These are phyloP conservation scores for Fusarium pseudoanthophilum DNA, from an alignment of 2,329 filamentous ascomycete species.

Conservation along the genomic window DNA sequence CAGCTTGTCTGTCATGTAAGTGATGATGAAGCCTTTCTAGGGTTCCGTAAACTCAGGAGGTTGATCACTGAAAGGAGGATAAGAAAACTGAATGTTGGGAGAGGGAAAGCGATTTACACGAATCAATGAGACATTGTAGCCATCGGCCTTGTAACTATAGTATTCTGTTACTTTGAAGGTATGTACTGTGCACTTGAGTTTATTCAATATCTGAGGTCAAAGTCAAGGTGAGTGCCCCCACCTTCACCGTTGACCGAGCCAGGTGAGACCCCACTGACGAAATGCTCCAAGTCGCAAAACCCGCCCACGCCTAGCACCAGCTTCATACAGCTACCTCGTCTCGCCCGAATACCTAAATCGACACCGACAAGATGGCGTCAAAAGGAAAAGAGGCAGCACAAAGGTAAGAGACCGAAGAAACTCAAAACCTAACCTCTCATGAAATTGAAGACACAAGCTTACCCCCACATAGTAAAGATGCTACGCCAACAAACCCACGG, in stretches of 20 bases:
- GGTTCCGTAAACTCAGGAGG: background rate
- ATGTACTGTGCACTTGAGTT: background rate
- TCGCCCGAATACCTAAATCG: constrained; percentile 32
- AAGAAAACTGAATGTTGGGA: background rate
- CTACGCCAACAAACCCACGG: constrained; percentile 76
- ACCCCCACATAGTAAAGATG: constrained; percentile 54
- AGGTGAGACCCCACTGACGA: constrained; percentile 47
- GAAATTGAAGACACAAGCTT: constrained; percentile 10
- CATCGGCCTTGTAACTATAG: background rate
- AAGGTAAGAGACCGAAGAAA: constrained; percentile 45
- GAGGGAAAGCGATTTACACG: background rate
- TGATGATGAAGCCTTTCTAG: background rate
- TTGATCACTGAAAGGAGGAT: background rate
- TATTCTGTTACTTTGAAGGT: background rate
- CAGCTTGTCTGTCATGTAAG: background rate
- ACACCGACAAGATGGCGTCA: constrained; percentile 52
- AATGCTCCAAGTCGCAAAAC: constrained; percentile 47
- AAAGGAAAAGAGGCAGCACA: constrained; percentile 52
- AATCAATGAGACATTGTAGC: background rate
- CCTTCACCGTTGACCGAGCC: constrained; percentile 42
- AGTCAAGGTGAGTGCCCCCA: constrained; percentile 40
- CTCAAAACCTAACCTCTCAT: background rate
- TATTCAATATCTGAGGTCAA: background rate
- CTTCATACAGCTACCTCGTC: constrained; percentile 36
- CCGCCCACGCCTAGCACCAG: constrained; percentile 37